Conservation (phyloP, 2,329 filamentous ascomycete species). For the Cryphonectria radicalis region DNA sequence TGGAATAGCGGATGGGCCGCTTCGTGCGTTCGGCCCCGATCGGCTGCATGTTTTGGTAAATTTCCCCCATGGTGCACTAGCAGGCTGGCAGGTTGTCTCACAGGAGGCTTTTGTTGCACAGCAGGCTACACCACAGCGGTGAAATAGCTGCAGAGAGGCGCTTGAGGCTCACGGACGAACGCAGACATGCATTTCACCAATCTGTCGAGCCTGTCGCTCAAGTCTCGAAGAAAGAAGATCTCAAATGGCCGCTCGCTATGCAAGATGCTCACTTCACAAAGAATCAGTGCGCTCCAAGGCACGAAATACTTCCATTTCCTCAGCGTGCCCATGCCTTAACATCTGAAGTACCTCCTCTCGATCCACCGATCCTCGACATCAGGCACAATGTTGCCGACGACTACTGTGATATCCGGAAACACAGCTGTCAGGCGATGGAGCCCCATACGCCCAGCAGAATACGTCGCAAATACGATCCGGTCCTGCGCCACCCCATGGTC, state of each 20-base stretch:
- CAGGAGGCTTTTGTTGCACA: neutral
- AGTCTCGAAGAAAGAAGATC: neutral
- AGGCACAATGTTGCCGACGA: constrained; percentile 79
- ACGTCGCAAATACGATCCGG: constrained; percentile 90
- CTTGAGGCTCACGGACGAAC: neutral
- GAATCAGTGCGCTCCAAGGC: neutral
- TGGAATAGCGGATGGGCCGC: neutral
- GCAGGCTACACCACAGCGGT: neutral
- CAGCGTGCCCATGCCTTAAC: constrained; percentile 52
- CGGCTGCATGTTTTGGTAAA: neutral
- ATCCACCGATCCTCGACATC: constrained; percentile 89
- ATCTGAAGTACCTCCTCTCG: constrained; percentile 88
- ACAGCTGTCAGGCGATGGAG: constrained; percentile 85
- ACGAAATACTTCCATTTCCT: neutral
- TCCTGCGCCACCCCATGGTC: constrained; percentile 89
- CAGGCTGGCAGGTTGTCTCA: neutral
- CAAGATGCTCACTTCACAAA: constrained; percentile 7
- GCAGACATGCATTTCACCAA: neutral
- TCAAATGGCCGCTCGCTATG: constrained; percentile 18
- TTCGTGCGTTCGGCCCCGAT: constrained; percentile 11
- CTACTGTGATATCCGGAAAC: constrained; percentile 84
- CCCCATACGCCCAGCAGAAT: constrained; percentile 83
- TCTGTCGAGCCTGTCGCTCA: neutral
- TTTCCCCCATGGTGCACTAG: neutral
- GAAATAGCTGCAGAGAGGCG: neutral